phyloP scores from a whole-genome alignment of 768 basidiomycete species.

The Thelephora aurantiotincta region DNA sequence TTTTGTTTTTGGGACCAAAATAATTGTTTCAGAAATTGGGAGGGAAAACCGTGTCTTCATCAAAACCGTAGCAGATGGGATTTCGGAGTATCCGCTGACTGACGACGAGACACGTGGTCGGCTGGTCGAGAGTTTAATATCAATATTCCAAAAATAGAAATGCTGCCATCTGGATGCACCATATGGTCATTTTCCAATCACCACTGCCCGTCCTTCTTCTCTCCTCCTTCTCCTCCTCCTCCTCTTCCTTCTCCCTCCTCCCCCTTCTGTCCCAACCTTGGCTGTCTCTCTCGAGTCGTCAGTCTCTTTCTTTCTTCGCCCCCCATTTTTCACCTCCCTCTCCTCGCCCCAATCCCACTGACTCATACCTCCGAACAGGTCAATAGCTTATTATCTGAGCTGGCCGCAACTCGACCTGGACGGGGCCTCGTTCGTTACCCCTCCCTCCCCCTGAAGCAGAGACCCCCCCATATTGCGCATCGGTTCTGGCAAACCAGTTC shows the following conservation, averaged over 20 bases:
- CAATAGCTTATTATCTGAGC: slow-evolving; percentile 1
- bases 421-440: slow-evolving; percentile 4
- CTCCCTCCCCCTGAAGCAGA: slow-evolving; percentile 2
- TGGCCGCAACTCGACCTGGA: slow-evolving; percentile 4
- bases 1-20: too few species aligned
- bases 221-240: slow-evolving; percentile 5
- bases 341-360: slow-evolving; percentile 10
- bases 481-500: not conserved
- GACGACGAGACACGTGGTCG: too few species aligned
- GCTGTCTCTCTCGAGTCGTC: slow-evolving; percentile 9
- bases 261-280: slow-evolving; percentile 3
- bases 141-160: too few species aligned
- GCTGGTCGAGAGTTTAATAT: too few species aligned
- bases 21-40: too few species aligned
- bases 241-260: slow-evolving; percentile 7
- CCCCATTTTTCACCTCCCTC: slow-evolving; percentile 15
- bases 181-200: too few species aligned
- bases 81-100: too few species aligned
- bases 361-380: slow-evolving; percentile 6
- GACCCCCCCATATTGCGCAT: slow-evolving; percentile 2
- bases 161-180: too few species aligned
- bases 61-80: too few species aligned
- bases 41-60: too few species aligned
- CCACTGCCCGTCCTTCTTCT: too few species aligned
- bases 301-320: slow-evolving; percentile 8